Evolutionary conservation across 2,329 filamentous ascomycete species (phyloP).

Genomic region (Colletotrichum australisinense): DNA sequence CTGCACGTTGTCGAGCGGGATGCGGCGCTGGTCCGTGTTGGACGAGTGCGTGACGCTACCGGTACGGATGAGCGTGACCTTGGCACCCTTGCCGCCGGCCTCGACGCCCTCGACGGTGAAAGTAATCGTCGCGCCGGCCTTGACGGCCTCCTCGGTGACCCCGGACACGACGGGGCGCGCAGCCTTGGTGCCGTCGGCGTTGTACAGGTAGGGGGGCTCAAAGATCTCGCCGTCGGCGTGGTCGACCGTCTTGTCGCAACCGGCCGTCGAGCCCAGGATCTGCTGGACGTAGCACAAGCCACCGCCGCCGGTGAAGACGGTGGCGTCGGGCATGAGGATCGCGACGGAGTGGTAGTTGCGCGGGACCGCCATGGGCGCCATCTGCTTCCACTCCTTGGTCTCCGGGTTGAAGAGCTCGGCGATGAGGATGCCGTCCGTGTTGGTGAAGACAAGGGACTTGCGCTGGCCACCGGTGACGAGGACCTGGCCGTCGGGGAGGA

Average conservation of each 20-base stretch:
- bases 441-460: conserved; percentile 55
- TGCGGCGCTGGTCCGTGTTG: conserved; percentile 68
- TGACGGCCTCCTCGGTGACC: conserved; percentile 42
- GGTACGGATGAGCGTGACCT: conserved; percentile 58
- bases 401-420: conserved; percentile 60
- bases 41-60: conserved; percentile 65
- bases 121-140: conserved; percentile 38
- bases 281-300: conserved; percentile 57
- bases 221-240: conserved; percentile 68
- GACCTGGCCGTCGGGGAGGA: conserved; percentile 60
- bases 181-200: conserved; percentile 51
- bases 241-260: conserved; percentile 55
- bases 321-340: conserved; percentile 61
- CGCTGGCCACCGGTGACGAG: conserved; percentile 61
- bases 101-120: conserved; percentile 48
- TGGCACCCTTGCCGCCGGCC: conserved; percentile 41
- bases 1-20: conserved; percentile 51
- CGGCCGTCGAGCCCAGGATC: conserved; percentile 38
- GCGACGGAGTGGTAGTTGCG: conserved; percentile 63
- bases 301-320: conserved; percentile 62
- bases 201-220: conserved; percentile 66
- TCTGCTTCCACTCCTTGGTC: conserved; percentile 50
- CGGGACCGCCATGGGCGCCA: conserved; percentile 51
- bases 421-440: conserved; percentile 51
- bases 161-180: conserved; percentile 54